Percentiles rank a stretch among this genome's conserved stretches.
phyloP scores from a whole-genome alignment of 345 rosid species.

The Citropsis articulata region DNA sequence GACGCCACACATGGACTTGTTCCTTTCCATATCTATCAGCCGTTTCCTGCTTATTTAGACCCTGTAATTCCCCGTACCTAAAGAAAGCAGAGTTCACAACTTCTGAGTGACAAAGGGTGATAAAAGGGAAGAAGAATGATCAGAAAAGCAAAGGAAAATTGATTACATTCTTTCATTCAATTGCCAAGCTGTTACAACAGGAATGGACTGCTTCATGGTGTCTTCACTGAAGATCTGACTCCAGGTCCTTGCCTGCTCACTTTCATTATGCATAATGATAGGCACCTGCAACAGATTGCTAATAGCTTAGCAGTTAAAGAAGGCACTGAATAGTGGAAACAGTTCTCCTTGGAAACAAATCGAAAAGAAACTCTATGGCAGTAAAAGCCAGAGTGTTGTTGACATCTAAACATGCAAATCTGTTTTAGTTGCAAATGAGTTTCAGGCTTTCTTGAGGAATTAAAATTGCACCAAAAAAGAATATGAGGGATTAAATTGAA shows the following conservation, averaged over 20 bases:
- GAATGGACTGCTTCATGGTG: constrained; percentile 71
- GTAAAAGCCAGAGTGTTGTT: background rate
- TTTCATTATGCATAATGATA: constrained; percentile 68
- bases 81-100: constrained; percentile 6
- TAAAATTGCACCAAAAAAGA: background rate
- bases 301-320: constrained; percentile 10
- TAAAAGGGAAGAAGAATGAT: background rate
- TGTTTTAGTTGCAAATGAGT: background rate
- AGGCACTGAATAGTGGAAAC: background rate
- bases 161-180: constrained; percentile 93
- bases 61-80: constrained; percentile 98
- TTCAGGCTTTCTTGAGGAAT: background rate
- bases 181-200: constrained; percentile 91
- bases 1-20: constrained; percentile 94
- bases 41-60: constrained; percentile 94
- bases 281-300: constrained; percentile 61
- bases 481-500: background rate
- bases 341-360: background rate
- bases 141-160: background rate
- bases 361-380: background rate
- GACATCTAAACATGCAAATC: background rate
- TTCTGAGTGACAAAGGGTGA: background rate
- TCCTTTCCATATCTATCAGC: constrained; percentile 91
- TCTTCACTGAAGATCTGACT: constrained; percentile 89
- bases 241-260: constrained; percentile 80